Base-by-base conservation (phyloP, 306 rosid genomes). In the Cucurbita maxima region DNA sequence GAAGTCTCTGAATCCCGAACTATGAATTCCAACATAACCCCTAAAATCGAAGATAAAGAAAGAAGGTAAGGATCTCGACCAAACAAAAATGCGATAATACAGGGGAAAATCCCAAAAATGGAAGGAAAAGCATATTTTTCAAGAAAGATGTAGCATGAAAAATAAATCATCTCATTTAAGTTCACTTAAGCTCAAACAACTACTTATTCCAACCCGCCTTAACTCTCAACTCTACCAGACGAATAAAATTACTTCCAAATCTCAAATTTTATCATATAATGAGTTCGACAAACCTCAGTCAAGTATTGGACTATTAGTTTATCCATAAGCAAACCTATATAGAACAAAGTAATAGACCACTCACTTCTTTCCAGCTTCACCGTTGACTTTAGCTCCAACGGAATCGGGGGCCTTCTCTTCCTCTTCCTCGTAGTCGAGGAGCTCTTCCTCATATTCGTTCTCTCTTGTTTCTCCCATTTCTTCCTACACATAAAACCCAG, bases 1-100 rank as follows among this genome's bases (percentile, higher is more conserved):
- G 78, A 95, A 95, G 87, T 95, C 99, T 88, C 99, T 86, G 79
- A 95, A 95, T 76, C 99, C 99, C 50, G 99, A 95, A 82, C 99
- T 95, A 82, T 95, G 99, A 70, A 95, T 95, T 74, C 99, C 99
- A 5, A 95, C 99, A 76, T 95, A 95, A 73, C 99, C 99, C 88
- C 99, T 95, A 55, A 60, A 2, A 16, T 13, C 4, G 38, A 18
- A 72, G 40, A 71, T 38, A 3, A 50, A 14, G 13, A 51, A 53
- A 25, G 40, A 44, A 43, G 47, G 70, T 38, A 58, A 75, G 40
- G 25, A 60, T 72, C 76, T 57, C 9, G 51, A n/a, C 3, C 34
- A 44, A 25, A n/a, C 36, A 30, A 62, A 4, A 16, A 51, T 8
- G 38, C 12, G 0, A 6, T 8, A 64, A 4, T 6, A 22, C 50